Evolutionary conservation across 768 basidiomycete genomes (phyloP), one percentile per base, ranked within the genome.

Genomic region (Mycena latifolia): DNA sequence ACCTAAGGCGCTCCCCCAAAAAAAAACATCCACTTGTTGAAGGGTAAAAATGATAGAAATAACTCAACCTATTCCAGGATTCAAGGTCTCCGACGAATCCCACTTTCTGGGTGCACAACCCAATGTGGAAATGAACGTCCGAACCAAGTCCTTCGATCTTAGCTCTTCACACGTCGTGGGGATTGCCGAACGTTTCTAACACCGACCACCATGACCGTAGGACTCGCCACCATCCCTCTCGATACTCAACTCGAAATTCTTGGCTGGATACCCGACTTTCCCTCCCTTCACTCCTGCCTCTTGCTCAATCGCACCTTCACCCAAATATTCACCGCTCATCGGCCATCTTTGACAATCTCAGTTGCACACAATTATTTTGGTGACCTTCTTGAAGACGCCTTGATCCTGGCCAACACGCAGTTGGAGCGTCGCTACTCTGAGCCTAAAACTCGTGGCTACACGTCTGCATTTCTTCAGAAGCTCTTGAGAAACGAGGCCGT

Each of bases 181-280:
- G 37, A 22, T 41, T 18, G 47, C 58, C 58, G 58, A 39, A 11
- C 31, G 6, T 37, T 24, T 39, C n/a, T 6, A 11, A 24, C 22
- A 9, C 12, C 4, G 33, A 59, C 47, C 47, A 39, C 47, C 25
- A 59, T 59, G 58, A 2, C 24, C 24, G 56, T 35, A 11, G n/a
- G n/a, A 31, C 45, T 57, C 31, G 48, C 47, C 47, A 51, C 24
- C 3, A 51, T 59, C 4, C 58, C 58, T 51, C 47, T 59, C 3
- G 58, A 59, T 29, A 51, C 48, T n/a, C 47, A 59, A 35, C 47
- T 59, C 20, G 58, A 59, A 31, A 51, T 59, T 28, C 18, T 51
- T 37, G 37, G 33, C 18, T 28, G 47, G 33, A 50, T 59, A 15
- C 48, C 58, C 18, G 58, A 51, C 25, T 59, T 59, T 51, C 33